Conservation (phyloP, 2,329 filamentous ascomycete genomes). For the Talaromyces sp. region DNA sequence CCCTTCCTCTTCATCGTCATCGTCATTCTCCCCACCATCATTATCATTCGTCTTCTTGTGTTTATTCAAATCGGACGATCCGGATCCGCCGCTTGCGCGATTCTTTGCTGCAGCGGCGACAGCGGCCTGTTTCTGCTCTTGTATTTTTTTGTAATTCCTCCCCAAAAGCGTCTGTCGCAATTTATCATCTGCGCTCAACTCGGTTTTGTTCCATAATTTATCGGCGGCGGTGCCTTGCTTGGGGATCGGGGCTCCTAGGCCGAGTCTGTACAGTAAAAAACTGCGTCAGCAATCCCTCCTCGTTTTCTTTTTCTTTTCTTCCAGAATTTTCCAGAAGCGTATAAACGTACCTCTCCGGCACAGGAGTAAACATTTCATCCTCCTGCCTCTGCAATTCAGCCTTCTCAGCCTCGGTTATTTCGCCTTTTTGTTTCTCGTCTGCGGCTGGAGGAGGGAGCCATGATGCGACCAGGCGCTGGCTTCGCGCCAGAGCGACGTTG, state of each 20-base stretch:
- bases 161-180: slow-evolving; percentile 44
- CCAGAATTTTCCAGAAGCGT: too few species aligned
- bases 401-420: slow-evolving; percentile 25
- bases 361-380: slow-evolving; percentile 49
- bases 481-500: slow-evolving; percentile 51
- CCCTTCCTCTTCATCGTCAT: slow-evolving; percentile 39
- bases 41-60: neutral
- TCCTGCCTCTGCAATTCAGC: slow-evolving; percentile 43
- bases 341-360: slow-evolving; percentile 48
- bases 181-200: slow-evolving; percentile 40
- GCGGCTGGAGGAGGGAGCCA: slow-evolving; percentile 42
- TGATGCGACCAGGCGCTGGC: slow-evolving; percentile 52
- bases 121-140: slow-evolving; percentile 36
- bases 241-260: slow-evolving; percentile 45
- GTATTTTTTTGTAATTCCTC: slow-evolving; percentile 35
- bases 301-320: too few species aligned
- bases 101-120: slow-evolving; percentile 1
- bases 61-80: neutral
- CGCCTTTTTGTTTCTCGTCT: slow-evolving; percentile 32
- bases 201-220: slow-evolving; percentile 35
- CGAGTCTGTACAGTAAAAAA: slow-evolving; percentile 31
- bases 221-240: slow-evolving; percentile 30
- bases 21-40: slow-evolving; percentile 20
- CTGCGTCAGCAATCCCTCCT: neutral
- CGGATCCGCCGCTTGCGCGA: neutral